These are phyloP conservation scores for Blepharisma undulans DNA, from an alignment of 169 alveolate genomes.

Conservation along the genomic window DNA sequence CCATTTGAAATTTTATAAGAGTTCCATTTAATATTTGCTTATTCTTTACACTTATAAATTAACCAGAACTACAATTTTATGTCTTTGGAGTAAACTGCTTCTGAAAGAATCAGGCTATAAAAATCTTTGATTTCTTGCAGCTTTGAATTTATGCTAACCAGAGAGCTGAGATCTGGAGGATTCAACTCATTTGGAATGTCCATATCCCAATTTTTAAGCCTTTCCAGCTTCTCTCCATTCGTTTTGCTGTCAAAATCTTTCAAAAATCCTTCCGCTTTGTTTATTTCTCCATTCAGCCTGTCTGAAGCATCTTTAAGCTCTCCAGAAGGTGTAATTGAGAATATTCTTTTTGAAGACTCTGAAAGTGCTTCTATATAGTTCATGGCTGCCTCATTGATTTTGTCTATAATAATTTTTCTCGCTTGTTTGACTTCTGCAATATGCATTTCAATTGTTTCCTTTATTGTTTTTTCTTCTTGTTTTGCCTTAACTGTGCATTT, in stretches of 20 bases:
- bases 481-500: neutral
- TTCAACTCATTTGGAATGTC: neutral
- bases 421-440: neutral
- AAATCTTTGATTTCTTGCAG: neutral
- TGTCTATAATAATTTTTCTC: neutral
- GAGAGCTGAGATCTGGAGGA: neutral
- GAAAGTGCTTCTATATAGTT: neutral
- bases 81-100: neutral
- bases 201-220: neutral
- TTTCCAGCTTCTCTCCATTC: neutral
- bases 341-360: neutral
- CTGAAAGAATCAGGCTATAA: neutral
- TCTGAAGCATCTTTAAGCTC: neutral
- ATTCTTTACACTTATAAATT: neutral
- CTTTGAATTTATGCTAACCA: neutral
- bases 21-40: neutral
- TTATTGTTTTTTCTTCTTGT: neutral
- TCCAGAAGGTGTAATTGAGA: neutral
- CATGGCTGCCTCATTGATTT: neutral
- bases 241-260: neutral
- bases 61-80: neutral
- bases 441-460: neutral
- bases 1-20: constrained; percentile 12
- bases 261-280: neutral
- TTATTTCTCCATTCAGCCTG: neutral